A percentile compares a stretch with the other conserved stretches of the same genome.
phyloP scores from a whole-genome alignment of 495 filamentous ascomycete genomes.

The Thermothielavioides terrestris region DNA sequence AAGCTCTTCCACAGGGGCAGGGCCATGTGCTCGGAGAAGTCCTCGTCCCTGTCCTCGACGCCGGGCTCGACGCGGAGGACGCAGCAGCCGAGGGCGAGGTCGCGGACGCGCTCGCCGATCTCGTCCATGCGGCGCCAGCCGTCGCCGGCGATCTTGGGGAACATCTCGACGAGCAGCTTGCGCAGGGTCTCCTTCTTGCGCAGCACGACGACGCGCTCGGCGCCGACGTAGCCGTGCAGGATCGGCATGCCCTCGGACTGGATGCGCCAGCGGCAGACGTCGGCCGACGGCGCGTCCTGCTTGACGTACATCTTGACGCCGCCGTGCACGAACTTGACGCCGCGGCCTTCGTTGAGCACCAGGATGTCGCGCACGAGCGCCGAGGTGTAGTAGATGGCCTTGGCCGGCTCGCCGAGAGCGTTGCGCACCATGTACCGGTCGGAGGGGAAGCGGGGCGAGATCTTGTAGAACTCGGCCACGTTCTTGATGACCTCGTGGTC shows the following conservation, averaged over 20 bases:
- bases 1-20: slow-evolving; percentile 87
- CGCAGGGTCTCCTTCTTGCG: slow-evolving; percentile 66
- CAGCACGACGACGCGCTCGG: slow-evolving; percentile 62
- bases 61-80: slow-evolving; percentile 73
- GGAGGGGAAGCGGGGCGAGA: slow-evolving; percentile 72
- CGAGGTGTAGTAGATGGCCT: slow-evolving; percentile 92
- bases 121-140: slow-evolving; percentile 73
- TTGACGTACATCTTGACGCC: slow-evolving; percentile 98
- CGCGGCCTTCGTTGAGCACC: slow-evolving; percentile 69
- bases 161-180: slow-evolving; percentile 84
- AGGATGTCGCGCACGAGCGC: slow-evolving; percentile 78
- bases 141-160: slow-evolving; percentile 63
- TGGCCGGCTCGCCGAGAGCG: slow-evolving; percentile 66
- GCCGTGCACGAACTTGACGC: slow-evolving; percentile 91
- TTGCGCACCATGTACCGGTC: slow-evolving; percentile 96
- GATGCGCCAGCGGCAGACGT: slow-evolving; percentile 86
- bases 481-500: slow-evolving; percentile 63
- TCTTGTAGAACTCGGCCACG: slow-evolving; percentile 73
- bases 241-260: slow-evolving; percentile 88
- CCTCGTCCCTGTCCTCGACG: slow-evolving; percentile 54
- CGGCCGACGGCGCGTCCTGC: slow-evolving; percentile 78
- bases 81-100: slow-evolving; percentile 84
- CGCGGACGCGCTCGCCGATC: slow-evolving; percentile 73
- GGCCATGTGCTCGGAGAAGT: slow-evolving; percentile 72
- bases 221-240: slow-evolving; percentile 78